Percentiles rank a stretch among this genome's conserved stretches.
Conservation (phyloP, 768 basidiomycete genomes). For the Hypholoma fasciculare region DNA sequence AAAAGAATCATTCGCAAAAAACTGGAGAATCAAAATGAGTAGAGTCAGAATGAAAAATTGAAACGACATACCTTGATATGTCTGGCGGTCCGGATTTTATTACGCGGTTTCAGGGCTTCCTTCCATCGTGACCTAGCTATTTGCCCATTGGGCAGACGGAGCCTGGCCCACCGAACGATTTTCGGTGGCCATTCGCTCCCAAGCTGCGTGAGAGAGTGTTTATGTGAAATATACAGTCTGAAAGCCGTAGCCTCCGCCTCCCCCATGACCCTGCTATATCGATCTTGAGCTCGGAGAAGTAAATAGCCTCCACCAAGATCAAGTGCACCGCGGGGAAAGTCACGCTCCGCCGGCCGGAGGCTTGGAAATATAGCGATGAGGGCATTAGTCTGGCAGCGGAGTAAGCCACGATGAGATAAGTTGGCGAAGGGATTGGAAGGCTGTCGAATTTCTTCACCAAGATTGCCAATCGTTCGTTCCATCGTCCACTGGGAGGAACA, state of each 20-base stretch:
- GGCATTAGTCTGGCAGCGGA: constrained; percentile 7
- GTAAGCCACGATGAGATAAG: constrained; percentile 7
- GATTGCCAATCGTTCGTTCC: constrained; percentile 11
- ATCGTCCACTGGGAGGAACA: constrained; percentile 9
- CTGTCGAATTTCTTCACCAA: constrained; percentile 11
- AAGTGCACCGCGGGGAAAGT: constrained; percentile 5
- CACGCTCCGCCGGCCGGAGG: background rate
- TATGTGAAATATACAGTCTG: background rate
- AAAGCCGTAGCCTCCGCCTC: too few relatives aligned
- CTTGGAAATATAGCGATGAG: constrained; percentile 7
- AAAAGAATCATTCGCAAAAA: too few relatives aligned
- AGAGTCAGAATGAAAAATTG: too few relatives aligned
- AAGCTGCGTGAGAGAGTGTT: background rate
- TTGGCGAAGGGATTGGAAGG: constrained; percentile 10
- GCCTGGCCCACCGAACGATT: background rate
- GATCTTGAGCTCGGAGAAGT: constrained; percentile 6
- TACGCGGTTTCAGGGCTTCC: background rate
- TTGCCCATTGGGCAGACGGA: constrained; percentile 3
- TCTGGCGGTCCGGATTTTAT: too few relatives aligned
- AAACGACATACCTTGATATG: too few relatives aligned
- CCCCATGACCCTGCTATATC: background rate
- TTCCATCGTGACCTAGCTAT: background rate
- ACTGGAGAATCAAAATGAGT: too few relatives aligned
- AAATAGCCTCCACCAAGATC: constrained; percentile 11
- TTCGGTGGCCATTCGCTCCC: background rate